Conservation (phyloP, 73 alveolate genomes). For the Paramecium tetraurelia region DNA sequence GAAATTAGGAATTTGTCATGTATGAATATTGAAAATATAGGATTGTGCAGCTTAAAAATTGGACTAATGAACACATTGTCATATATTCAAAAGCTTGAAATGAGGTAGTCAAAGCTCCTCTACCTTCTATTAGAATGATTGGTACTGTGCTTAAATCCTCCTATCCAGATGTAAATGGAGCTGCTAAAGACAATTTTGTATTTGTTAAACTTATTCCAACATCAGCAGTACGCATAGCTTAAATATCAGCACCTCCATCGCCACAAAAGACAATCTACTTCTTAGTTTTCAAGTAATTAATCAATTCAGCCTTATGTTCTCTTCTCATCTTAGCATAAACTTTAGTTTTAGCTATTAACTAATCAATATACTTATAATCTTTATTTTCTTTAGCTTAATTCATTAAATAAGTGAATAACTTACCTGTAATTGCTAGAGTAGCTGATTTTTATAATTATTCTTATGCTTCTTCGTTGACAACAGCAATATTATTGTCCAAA, state of each 20-base stretch:
- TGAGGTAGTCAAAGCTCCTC: slow-evolving; percentile 23
- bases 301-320: neutral
- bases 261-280: slow-evolving; percentile 12
- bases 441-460: neutral
- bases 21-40: slow-evolving; percentile 9
- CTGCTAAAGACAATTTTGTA: neutral
- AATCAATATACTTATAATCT: neutral
- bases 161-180: slow-evolving; percentile 11
- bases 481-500: neutral
- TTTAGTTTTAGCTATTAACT: neutral
- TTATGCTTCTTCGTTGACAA: neutral
- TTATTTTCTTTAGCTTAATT: neutral
- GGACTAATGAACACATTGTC: slow-evolving; percentile 21
- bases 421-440: neutral
- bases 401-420: neutral
- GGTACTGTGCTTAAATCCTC: slow-evolving; percentile 8
- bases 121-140: neutral
- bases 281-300: neutral
- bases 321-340: slow-evolving; percentile 20
- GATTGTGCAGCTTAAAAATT: slow-evolving; percentile 30
- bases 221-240: slow-evolving; percentile 39
- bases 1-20: slow-evolving; percentile 36
- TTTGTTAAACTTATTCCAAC: slow-evolving; percentile 19
- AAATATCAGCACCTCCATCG: slow-evolving; percentile 31
- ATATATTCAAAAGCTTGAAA: neutral